Conservation (phyloP, 768 basidiomycete species). For the Fomitopsis pulvina region DNA sequence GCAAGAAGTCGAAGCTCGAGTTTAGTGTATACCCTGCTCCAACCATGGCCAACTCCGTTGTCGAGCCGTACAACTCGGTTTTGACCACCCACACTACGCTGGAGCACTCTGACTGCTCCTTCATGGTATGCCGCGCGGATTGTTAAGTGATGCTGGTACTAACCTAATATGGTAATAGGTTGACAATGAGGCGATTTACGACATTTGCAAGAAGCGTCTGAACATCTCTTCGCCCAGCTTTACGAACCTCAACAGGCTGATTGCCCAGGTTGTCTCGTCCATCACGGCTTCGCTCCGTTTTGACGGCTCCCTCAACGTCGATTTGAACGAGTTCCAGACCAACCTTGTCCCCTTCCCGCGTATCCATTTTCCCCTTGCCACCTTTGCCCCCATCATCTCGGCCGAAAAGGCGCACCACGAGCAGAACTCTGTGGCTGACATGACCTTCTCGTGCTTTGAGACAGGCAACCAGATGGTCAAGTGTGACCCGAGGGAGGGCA, state of each 20-base stretch:
- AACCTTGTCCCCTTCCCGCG: slow-evolving; percentile 63
- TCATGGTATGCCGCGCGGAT: slow-evolving; percentile 62
- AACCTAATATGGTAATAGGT: slow-evolving; percentile 16
- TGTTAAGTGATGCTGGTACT: neutral
- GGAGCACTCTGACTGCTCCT: slow-evolving; percentile 99
- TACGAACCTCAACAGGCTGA: slow-evolving; percentile 61
- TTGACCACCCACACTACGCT: slow-evolving; percentile 98
- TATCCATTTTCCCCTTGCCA: slow-evolving; percentile 65
- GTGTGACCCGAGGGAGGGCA: slow-evolving; percentile 74
- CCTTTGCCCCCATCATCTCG: slow-evolving; percentile 60
- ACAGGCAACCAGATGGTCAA: slow-evolving; percentile 75
- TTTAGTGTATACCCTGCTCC: slow-evolving; percentile 98
- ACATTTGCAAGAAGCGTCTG: slow-evolving; percentile 55
- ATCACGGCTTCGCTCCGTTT: slow-evolving; percentile 48
- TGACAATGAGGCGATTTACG: slow-evolving; percentile 67
- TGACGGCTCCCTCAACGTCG: slow-evolving; percentile 62
- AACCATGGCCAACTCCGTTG: slow-evolving; percentile 90
- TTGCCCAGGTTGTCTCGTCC: slow-evolving; percentile 54
- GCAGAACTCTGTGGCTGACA: slow-evolving; percentile 63
- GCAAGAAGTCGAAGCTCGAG: slow-evolving; percentile 99
- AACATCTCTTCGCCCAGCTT: slow-evolving; percentile 51
- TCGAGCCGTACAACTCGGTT: slow-evolving; percentile 98
- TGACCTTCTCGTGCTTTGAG: slow-evolving; percentile 74
- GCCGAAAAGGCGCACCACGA: slow-evolving; percentile 61
- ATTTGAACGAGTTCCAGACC: slow-evolving; percentile 67